phyloP scores from a whole-genome alignment of 768 basidiomycete species.

The Boletus vinaceobasis region DNA sequence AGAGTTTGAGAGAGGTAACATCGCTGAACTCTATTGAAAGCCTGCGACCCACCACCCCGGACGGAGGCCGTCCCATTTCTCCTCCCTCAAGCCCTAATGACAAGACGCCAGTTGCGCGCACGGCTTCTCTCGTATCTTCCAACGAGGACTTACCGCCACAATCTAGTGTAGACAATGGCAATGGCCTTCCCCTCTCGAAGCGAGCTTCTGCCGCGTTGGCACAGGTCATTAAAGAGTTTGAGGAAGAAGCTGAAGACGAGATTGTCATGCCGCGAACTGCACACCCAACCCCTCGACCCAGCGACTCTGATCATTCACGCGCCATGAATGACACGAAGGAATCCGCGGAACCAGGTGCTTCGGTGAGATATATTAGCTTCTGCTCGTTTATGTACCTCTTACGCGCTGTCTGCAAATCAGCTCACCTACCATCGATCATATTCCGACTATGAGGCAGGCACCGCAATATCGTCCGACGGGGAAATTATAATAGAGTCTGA shows the following conservation, averaged over 20 bases:
- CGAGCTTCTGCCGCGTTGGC: constrained; percentile 70
- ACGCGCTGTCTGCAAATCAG: constrained; percentile 16
- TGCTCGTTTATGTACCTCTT: constrained; percentile 16
- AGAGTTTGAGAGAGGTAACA: constrained; percentile 45
- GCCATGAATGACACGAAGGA: constrained; percentile 18
- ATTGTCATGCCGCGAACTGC: constrained; percentile 69
- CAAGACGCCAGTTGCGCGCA: constrained; percentile 37
- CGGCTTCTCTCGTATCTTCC: constrained; percentile 40
- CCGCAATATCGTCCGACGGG: constrained; percentile 68
- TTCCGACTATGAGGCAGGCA: constrained; percentile 55
- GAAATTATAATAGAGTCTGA: constrained; percentile 46
- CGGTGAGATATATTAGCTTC: constrained; percentile 21
- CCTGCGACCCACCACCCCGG: constrained; percentile 55
- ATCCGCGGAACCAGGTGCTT: constrained; percentile 15
- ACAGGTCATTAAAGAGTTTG: constrained; percentile 73
- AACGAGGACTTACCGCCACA: constrained; percentile 28
- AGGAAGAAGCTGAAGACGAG: constrained; percentile 72
- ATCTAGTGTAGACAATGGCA: constrained; percentile 10
- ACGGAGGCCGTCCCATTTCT: constrained; percentile 42
- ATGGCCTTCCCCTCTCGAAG: constrained; percentile 39
- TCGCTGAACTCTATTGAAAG: constrained; percentile 43
- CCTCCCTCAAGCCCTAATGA: constrained; percentile 43
- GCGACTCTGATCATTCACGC: constrained; percentile 26
- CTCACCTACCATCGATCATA: constrained; percentile 33
- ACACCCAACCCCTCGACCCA: constrained; percentile 40